Conservation (phyloP, 768 basidiomycete species). For the Rhodosporidiobolus sp. region DNA sequence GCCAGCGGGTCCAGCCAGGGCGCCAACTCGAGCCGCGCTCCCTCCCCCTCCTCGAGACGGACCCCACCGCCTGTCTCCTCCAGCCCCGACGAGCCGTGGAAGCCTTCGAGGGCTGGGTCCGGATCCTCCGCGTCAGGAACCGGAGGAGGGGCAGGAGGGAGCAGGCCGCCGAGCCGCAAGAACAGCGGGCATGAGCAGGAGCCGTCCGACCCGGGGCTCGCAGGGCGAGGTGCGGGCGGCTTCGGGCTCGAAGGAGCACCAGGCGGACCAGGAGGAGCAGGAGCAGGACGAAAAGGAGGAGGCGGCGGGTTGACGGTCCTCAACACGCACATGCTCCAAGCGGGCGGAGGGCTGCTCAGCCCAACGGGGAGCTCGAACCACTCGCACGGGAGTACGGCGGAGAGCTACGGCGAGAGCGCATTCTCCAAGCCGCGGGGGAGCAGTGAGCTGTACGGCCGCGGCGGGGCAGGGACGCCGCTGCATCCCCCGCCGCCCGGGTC, state of each 20-base stretch:
- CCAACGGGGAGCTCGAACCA: not conserved
- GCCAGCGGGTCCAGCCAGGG: too few relatives aligned
- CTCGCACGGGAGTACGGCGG: not conserved
- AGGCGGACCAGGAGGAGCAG: too few relatives aligned
- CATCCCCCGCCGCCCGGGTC: not conserved
- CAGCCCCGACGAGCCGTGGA: too few relatives aligned
- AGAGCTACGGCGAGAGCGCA: too few relatives aligned
- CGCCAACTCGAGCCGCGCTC: too few relatives aligned
- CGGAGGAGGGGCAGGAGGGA: not conserved
- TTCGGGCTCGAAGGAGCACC: not conserved
- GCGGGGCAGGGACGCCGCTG: too few relatives aligned
- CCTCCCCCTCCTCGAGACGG: too few relatives aligned
- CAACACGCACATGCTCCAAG: conserved; percentile 20
- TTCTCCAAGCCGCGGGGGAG: not conserved
- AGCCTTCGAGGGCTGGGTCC: too few relatives aligned
- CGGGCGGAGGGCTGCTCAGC: not conserved
- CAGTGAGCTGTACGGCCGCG: not conserved
- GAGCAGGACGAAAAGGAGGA: too few relatives aligned
- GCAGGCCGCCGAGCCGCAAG: not conserved
- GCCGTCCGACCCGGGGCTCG: conserved; percentile 10
- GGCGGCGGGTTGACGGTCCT: conserved; percentile 10
- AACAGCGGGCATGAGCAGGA: not conserved
- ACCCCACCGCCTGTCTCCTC: too few relatives aligned
- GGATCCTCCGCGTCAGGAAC: too few relatives aligned
- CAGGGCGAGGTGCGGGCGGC: conserved; percentile 28